These are phyloP conservation scores for Aspergillus sp. DNA, from an alignment of 2,329 filamentous ascomycete genomes.

Conservation along the genomic window DNA sequence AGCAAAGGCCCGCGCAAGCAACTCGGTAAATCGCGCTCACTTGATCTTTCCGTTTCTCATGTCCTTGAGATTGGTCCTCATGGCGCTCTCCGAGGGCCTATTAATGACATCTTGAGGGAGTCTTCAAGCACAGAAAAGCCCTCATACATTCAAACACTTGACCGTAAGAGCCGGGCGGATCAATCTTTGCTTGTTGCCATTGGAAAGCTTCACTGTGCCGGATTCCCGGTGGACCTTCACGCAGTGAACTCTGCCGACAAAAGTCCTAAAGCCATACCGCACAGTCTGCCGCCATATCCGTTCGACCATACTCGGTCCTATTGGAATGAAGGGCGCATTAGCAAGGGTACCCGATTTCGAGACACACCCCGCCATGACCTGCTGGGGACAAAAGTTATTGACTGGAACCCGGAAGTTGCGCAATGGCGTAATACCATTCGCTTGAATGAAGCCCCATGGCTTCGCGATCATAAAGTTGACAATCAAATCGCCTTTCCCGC, in stretches of 20 bases:
- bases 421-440: not conserved
- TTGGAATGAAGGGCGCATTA: not conserved
- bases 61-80: not conserved
- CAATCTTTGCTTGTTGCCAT: no score
- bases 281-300: not conserved
- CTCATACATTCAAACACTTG: not conserved
- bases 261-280: not conserved
- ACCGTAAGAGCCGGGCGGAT: not conserved
- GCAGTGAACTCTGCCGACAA: not conserved
- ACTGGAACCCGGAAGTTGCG: not conserved
- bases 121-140: not conserved
- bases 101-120: not conserved
- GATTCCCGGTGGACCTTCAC: not conserved
- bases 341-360: not conserved
- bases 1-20: not conserved
- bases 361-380: not conserved
- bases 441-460: conserved; percentile 1
- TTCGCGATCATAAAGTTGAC: conserved; percentile 3
- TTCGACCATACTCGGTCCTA: not conserved
- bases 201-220: not conserved
- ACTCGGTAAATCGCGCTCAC: not conserved
- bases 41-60: not conserved
- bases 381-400: not conserved
- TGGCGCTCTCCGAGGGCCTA: not conserved
- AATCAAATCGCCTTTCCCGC: not conserved